Evolutionary conservation across 139 green algal species (phyloP).

Genomic region (Coccomyxa sp.): DNA sequence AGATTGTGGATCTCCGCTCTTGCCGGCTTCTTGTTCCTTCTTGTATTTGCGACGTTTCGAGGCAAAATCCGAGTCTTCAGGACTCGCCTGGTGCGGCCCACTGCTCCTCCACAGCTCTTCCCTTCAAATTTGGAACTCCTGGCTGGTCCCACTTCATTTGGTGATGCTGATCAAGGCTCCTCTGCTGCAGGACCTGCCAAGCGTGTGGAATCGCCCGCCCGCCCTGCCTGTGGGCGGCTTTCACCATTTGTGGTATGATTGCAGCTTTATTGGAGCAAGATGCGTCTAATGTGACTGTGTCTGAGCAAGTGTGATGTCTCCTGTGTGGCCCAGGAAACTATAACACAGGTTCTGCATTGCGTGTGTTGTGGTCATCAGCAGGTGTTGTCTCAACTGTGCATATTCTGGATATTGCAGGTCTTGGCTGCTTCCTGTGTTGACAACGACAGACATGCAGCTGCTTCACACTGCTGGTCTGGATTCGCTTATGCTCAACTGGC

Average conservation of each 20-base stretch:
- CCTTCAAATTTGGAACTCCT: background rate
- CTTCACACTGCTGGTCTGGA: constrained; percentile 45
- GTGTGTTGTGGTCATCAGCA: background rate
- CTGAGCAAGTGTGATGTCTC: too few species aligned
- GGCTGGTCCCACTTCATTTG: too few species aligned
- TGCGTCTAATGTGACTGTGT: too few species aligned
- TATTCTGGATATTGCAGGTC: constrained; percentile 1
- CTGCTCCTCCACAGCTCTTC: background rate
- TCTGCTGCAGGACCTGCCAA: constrained; percentile 15
- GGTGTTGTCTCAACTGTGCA: background rate
- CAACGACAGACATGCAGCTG: constrained; percentile 34
- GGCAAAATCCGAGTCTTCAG: constrained; percentile 16
- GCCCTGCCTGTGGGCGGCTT: constrained; percentile 8
- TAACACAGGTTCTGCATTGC: too few species aligned
- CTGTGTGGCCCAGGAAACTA: too few species aligned
- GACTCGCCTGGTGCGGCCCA: constrained; percentile 15
- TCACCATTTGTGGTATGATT: constrained; percentile 14
- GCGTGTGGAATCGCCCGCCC: constrained; percentile 17
- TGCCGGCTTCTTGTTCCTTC: constrained; percentile 7
- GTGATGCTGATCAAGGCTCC: too few species aligned
- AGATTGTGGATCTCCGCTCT: constrained; percentile 15
- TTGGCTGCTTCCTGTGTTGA: constrained; percentile 46
- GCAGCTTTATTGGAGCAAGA: too few species aligned
- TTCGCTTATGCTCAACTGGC: constrained; percentile 31
- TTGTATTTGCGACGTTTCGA: constrained; percentile 18